A percentile compares a stretch with the other conserved stretches of the same genome.
phyloP scores from a whole-genome alignment of 768 basidiomycete genomes.

The Sporobolomyces pararoseus region DNA sequence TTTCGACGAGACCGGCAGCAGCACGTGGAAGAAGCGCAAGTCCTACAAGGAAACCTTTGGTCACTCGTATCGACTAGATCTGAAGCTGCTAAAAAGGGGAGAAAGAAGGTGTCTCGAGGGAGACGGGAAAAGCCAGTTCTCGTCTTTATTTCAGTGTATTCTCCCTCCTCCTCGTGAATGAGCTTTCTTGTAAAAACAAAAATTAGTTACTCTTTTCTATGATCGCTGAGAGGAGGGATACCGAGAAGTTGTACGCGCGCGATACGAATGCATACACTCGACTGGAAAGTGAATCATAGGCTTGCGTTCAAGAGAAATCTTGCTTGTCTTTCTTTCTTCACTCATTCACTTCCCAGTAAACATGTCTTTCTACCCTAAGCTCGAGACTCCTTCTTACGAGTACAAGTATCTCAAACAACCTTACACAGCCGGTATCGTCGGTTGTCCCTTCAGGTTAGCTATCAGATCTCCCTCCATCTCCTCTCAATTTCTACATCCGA shows the following conservation, averaged over 20 bases:
- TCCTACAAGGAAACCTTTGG: conserved; percentile 31
- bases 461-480: neutral
- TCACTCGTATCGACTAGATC: conserved; percentile 36
- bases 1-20: conserved; percentile 6
- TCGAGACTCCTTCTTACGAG: conserved; percentile 23
- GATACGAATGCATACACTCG: too few relatives aligned
- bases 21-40: conserved; percentile 33
- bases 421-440: conserved; percentile 82
- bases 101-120: too few relatives aligned
- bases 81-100: neutral
- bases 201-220: too few relatives aligned
- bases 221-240: too few relatives aligned
- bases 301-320: too few relatives aligned
- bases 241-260: too few relatives aligned
- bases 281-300: too few relatives aligned
- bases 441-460: conserved; percentile 87
- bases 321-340: neutral
- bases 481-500: too few relatives aligned
- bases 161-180: too few relatives aligned
- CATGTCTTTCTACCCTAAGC: conserved; percentile 23
- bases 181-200: neutral
- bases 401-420: conserved; percentile 52
- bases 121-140: too few relatives aligned
- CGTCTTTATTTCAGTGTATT: too few relatives aligned
- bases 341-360: neutral